Conservation (phyloP, 2,329 filamentous ascomycete genomes). For the Verticillium albo-atrum region DNA sequence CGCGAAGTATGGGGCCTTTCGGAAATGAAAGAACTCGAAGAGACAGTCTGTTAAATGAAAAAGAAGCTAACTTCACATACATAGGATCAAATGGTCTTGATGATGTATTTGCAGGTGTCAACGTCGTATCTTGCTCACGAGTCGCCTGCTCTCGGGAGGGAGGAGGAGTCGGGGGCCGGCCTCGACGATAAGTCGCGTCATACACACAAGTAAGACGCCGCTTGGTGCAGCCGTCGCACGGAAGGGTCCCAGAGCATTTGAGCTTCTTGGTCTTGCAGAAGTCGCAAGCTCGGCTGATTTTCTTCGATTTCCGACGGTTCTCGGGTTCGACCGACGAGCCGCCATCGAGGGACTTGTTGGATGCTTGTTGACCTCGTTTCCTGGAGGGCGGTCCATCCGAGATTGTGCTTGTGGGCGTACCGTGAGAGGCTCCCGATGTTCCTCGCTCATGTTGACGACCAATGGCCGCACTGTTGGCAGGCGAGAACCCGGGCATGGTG, state of each 20-base stretch:
- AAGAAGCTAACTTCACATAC: too few relatives aligned
- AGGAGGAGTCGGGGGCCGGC: conserved; percentile 30
- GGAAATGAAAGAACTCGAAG: too few relatives aligned
- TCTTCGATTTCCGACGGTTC: conserved; percentile 16
- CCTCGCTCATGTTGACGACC: not conserved
- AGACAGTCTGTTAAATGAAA: too few relatives aligned
- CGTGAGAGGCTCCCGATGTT: not conserved
- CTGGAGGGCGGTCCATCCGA: not conserved
- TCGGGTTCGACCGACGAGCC: not conserved
- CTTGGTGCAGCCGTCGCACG: conserved; percentile 25
- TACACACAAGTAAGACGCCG: conserved; percentile 26
- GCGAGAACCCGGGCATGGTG: not conserved
- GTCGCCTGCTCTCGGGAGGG: conserved; percentile 1
- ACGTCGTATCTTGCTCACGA: not conserved
- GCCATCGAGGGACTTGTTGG: not conserved
- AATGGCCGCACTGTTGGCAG: not conserved
- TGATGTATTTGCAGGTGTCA: too few relatives aligned
- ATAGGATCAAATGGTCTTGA: too few relatives aligned
- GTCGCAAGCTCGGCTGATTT: conserved; percentile 32
- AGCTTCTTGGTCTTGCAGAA: conserved; percentile 31
- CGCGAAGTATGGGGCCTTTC: too few relatives aligned
- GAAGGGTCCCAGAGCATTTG: conserved; percentile 29
- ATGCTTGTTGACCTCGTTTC: not conserved
- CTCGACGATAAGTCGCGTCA: conserved; percentile 28
- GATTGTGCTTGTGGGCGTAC: not conserved